Evolutionary conservation across 257 asterid species (phyloP).

Genomic region (Knoxia roxburghii): DNA sequence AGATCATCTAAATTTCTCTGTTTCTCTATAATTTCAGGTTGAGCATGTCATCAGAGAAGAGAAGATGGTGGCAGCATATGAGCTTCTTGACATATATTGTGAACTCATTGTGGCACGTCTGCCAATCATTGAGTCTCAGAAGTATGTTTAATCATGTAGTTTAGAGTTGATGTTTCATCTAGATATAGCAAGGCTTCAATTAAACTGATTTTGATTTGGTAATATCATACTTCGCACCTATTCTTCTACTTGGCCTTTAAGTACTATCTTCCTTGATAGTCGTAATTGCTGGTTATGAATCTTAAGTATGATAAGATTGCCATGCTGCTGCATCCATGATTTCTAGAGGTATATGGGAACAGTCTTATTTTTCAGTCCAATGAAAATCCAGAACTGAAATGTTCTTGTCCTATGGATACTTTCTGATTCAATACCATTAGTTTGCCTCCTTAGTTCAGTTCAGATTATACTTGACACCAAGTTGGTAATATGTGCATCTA

Average conservation of each 20-base stretch:
- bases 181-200: neutral
- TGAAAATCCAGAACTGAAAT: neutral
- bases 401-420: neutral
- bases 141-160: conserved; percentile 41
- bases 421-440: neutral
- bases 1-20: conserved; percentile 10
- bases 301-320: neutral
- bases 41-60: conserved; percentile 96
- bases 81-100: conserved; percentile 78
- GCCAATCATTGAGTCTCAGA: conserved; percentile 85
- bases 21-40: conserved; percentile 47
- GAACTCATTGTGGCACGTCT: conserved; percentile 81
- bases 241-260: neutral
- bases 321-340: neutral
- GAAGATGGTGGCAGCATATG: conserved; percentile 93
- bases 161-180: neutral
- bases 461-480: neutral
- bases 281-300: neutral
- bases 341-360: neutral
- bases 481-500: neutral
- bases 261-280: neutral
- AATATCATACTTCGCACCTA: neutral
- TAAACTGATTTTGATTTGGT: neutral
- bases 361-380: neutral
- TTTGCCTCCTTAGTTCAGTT: conserved; percentile 2